Evolutionary conservation across 306 rosid species (phyloP).

Genomic region (Cicer pinnatifidum): DNA sequence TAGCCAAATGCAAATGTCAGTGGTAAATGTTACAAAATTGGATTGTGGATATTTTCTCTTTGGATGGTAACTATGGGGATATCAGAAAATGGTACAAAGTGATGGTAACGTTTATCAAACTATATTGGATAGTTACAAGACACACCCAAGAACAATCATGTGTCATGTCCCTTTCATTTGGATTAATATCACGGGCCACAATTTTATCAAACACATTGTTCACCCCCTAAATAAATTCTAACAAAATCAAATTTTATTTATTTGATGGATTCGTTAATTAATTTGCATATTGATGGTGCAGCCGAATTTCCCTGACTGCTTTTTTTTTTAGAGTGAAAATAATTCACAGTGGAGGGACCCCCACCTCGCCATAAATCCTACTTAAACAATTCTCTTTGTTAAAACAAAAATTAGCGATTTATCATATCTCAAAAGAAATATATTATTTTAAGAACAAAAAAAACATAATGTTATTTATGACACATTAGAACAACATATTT

Average conservation of each 20-base stretch:
- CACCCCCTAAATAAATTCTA: neutral
- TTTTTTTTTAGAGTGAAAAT: conserved; percentile 38
- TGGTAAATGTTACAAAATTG: conserved; percentile 24
- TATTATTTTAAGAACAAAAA: too few species aligned
- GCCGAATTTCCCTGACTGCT: conserved; percentile 23
- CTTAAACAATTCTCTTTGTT: neutral
- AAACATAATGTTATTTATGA: too few species aligned
- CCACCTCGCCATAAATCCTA: neutral
- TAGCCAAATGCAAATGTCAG: conserved; percentile 49
- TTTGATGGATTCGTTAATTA: conserved; percentile 31
- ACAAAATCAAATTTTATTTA: neutral
- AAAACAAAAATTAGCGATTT: neutral
- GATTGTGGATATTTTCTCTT: conserved; percentile 30
- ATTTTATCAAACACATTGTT: too few species aligned
- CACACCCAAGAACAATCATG: conserved; percentile 52
- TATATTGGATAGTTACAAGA: conserved; percentile 38
- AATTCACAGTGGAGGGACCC: conserved; percentile 20
- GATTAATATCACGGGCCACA: too few species aligned
- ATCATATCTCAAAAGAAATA: too few species aligned
- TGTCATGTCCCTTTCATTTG: conserved; percentile 46
- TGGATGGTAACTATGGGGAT: conserved; percentile 35
- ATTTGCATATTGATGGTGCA: conserved; percentile 40
- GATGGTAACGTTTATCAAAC: conserved; percentile 33
- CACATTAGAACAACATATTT: too few species aligned
- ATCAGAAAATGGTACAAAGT: conserved; percentile 27